Evolutionary conservation across 306 rosid genomes (phyloP).

Genomic region (Abrus precatorius): DNA sequence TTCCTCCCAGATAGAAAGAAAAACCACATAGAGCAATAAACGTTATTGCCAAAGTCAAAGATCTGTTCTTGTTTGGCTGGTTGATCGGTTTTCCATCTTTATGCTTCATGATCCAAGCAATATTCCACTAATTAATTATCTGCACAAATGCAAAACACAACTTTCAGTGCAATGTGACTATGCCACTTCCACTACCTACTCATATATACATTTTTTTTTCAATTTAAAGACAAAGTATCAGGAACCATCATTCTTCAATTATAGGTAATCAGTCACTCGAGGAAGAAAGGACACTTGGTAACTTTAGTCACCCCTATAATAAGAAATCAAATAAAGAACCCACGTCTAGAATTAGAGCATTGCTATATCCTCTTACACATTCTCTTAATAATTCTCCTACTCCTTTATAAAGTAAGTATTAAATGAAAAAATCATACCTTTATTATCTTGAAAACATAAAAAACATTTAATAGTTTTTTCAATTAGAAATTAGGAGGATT

Average conservation of each 20-base stretch:
- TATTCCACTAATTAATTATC: constrained; percentile 55
- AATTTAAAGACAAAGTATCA: background rate
- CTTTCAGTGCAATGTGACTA: constrained; percentile 30
- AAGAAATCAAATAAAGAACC: constrained; percentile 20
- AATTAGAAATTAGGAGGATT: too few species aligned
- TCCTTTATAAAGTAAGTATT: too few species aligned
- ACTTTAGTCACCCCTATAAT: background rate
- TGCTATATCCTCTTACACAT: too few species aligned
- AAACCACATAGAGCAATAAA: constrained; percentile 73
- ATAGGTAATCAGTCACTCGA: background rate
- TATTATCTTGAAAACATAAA: too few species aligned
- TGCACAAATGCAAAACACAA: constrained; percentile 47
- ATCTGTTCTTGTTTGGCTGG: constrained; percentile 62
- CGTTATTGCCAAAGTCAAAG: constrained; percentile 61
- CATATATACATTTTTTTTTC: background rate
- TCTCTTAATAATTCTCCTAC: too few species aligned
- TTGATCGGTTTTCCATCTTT: constrained; percentile 85
- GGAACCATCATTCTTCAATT: constrained; percentile 19
- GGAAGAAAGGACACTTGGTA: constrained; percentile 10
- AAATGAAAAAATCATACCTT: too few species aligned
- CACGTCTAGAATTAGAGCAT: background rate
- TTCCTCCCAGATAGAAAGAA: constrained; percentile 91
- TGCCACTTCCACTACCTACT: constrained; percentile 5
- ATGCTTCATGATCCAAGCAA: constrained; percentile 72
- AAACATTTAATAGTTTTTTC: too few species aligned